Base-by-base conservation (phyloP, 2,329 filamentous ascomycete species). In the Penicillium sp. region DNA sequence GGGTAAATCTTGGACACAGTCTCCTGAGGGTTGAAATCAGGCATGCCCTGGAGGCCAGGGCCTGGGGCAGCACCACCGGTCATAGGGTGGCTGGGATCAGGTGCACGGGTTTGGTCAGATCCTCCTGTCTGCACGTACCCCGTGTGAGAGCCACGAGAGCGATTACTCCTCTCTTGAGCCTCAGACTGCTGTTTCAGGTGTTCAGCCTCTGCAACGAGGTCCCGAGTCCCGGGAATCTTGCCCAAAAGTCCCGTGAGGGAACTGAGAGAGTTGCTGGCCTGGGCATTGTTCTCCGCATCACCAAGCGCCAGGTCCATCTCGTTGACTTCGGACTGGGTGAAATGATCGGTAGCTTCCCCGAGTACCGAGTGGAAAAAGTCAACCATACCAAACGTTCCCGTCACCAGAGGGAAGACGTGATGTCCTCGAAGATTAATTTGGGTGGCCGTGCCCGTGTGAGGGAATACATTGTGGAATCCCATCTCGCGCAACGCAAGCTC, bases 1-100 rank as follows among this genome's bases (percentile, higher is more conserved):
- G 95, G 95, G 71, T 98, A 98, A 66, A 99, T 97, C 78, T 96
- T 88, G 42, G 84, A 82, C 14, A 89, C 85, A 0, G 89, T 89
- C 76, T 92, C 88, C 68, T 91, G 85, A 0, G 91, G 89, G 70
- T 97, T 93, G 61, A 96, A 91, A 71, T 86, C 82, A 70, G 87
- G 89, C 83, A 93, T 91, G 6, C 90, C 92, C 22, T 89, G 25
- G 19, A 48, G 45, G 30, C 45, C 45, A 30, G 43, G 43, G 11
- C 76, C 78, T 45, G 80, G 78, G 5, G 57, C 51, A 3, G 61
- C 37, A 26, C 52, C 51, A 30, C 76, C 79, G 42, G 78, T 76
- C 16, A 76, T 72, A 49, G 81, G 80, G 46, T 80, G 79, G 52
- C 76, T 76, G 16, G 75, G 77, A n/a, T 74, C 74, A 56, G 80